phyloP scores from a whole-genome alignment of 495 filamentous ascomycete genomes.

The Trichoderma asperelloides region DNA sequence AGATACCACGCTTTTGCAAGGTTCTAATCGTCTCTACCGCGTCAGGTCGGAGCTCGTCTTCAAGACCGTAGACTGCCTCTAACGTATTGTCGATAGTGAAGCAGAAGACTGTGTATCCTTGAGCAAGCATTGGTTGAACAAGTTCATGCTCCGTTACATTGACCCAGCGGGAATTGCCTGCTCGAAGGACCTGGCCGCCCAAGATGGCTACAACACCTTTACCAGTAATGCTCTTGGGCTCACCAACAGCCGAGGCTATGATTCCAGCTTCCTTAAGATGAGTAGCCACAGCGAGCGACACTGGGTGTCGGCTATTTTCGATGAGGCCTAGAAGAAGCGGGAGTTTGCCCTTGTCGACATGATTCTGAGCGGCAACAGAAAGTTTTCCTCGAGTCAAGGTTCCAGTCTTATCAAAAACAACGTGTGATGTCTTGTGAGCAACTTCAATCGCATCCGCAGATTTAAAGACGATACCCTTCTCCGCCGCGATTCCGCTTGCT shows the following conservation, averaged over 20 bases:
- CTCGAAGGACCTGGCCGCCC: conserved; percentile 30
- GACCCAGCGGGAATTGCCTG: conserved; percentile 61
- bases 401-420: conserved; percentile 82
- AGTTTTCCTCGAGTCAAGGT: conserved; percentile 61
- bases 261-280: conserved; percentile 32
- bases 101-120: conserved; percentile 53
- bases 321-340: conserved; percentile 39
- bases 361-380: conserved; percentile 35
- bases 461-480: conserved; percentile 62
- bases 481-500: conserved; percentile 57
- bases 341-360: conserved; percentile 17
- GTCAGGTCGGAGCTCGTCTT: conserved; percentile 51
- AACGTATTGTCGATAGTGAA: conserved; percentile 45
- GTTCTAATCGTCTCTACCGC: conserved; percentile 37
- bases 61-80: conserved; percentile 49
- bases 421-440: conserved; percentile 51
- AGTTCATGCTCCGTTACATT: conserved; percentile 23
- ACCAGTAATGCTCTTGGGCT: conserved; percentile 42
- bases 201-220: conserved; percentile 30
- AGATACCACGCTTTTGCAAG: conserved; percentile 48
- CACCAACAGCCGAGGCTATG: conserved; percentile 25
- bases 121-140: conserved; percentile 35
- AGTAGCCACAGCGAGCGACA: conserved; percentile 50
- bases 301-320: conserved; percentile 52
- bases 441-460: conserved; percentile 55